phyloP scores from a whole-genome alignment of 164 flowering plant genomes.

The Brasenia schreberi region DNA sequence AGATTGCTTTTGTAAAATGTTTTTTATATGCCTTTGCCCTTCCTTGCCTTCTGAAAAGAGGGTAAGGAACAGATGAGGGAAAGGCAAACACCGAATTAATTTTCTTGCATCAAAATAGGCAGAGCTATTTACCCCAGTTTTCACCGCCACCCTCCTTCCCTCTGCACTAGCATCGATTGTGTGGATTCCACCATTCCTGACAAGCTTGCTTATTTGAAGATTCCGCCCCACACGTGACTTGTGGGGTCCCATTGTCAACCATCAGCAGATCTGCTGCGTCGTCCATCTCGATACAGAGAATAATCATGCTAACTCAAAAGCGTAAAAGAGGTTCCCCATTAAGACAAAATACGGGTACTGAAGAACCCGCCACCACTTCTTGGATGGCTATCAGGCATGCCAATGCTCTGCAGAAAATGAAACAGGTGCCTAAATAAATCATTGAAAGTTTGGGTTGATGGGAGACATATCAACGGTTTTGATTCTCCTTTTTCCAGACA shows the following conservation, averaged over 20 bases:
- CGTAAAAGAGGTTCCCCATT: background rate
- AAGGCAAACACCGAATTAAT: too few relatives aligned
- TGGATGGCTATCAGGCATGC: too few relatives aligned
- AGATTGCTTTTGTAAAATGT: too few relatives aligned
- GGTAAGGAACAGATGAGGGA: too few relatives aligned
- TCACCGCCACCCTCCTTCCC: background rate
- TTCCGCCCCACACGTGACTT: background rate
- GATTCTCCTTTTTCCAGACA: background rate
- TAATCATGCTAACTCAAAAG: background rate
- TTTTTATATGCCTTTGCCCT: too few relatives aligned
- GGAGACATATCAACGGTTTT: background rate
- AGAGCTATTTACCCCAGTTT: background rate
- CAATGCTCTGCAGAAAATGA: background rate
- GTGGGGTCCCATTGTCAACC: background rate
- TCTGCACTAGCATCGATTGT: background rate
- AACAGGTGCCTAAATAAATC: background rate
- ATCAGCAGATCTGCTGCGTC: background rate
- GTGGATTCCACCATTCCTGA: background rate
- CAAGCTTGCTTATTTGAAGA: background rate
- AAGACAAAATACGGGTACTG: background rate
- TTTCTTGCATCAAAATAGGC: background rate
- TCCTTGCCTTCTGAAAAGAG: fast-evolving
- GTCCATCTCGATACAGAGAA: background rate
- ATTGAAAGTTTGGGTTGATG: background rate
- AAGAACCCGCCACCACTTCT: too few relatives aligned